Evolutionary conservation across 257 asterid genomes (phyloP).

Genomic region (Apocynum venetum): DNA sequence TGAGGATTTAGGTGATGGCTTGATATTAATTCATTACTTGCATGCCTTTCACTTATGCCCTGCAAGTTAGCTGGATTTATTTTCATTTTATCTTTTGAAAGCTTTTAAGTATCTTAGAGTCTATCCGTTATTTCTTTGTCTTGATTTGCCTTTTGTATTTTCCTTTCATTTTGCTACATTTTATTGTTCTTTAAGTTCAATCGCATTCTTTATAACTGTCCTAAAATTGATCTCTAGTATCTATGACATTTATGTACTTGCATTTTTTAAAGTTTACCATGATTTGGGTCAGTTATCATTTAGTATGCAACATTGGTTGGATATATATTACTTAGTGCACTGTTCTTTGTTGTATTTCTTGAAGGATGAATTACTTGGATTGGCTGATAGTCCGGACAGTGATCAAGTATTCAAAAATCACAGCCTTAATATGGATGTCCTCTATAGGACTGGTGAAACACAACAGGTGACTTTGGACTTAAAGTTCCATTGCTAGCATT

Average conservation of each 20-base stretch:
- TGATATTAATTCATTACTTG: not conserved
- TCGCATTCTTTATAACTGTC: not conserved
- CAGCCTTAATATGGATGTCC: slow-evolving; percentile 63
- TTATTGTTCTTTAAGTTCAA: too few species aligned
- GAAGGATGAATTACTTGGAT: slow-evolving; percentile 95
- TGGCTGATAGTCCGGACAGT: slow-evolving; percentile 61
- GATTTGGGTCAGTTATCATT: not conserved
- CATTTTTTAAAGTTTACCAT: too few species aligned
- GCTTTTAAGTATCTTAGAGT: not conserved
- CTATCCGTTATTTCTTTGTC: not conserved
- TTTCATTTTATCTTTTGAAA: not conserved
- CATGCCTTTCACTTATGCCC: not conserved
- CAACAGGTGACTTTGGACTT: slow-evolving; percentile 47
- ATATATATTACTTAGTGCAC: not conserved
- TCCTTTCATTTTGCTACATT: not conserved
- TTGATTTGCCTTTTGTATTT: not conserved
- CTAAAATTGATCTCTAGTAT: not conserved
- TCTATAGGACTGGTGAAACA: slow-evolving; percentile 88
- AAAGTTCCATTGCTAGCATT: not conserved
- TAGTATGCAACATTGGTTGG: not conserved
- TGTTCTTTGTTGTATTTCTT: slow-evolving; percentile 22
- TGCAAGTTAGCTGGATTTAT: not conserved
- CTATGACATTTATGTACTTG: not conserved
- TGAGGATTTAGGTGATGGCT: not conserved
- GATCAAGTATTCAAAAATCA: slow-evolving; percentile 54